Conservation (phyloP, 1,139 yeast species). For the Saccharomyces hybrid region DNA sequence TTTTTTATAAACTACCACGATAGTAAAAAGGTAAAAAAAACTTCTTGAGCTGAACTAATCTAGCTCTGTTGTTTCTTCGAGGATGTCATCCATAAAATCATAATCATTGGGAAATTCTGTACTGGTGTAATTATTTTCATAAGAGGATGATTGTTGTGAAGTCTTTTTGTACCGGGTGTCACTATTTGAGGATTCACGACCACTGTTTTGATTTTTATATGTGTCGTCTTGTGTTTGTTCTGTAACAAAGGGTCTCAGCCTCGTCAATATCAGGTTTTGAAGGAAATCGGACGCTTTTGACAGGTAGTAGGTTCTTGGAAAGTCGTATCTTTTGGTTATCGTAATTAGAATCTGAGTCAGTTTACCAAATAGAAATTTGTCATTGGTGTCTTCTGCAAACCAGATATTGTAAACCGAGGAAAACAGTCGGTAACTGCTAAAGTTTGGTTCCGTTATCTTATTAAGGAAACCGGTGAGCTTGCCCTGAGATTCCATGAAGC, state of each 20-base stretch:
- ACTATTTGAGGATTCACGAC: not conserved
- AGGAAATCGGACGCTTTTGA: not conserved
- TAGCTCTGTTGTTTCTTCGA: not conserved
- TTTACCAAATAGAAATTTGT: slow-evolving; percentile 8
- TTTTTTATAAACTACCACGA: not conserved
- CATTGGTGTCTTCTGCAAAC: slow-evolving; percentile 1
- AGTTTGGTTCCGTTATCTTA: slow-evolving; percentile 6
- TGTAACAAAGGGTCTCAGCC: not conserved
- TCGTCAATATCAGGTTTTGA: not conserved
- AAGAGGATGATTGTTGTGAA: not conserved
- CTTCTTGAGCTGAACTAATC: not conserved
- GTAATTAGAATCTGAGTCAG: slow-evolving; percentile 3
- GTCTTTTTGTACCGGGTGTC: not conserved
- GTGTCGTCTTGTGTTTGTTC: not conserved
- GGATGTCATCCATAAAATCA: not conserved
- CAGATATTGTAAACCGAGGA: not conserved
- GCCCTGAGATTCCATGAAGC: slow-evolving; percentile 9
- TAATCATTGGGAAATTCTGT: not conserved
- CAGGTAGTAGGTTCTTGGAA: slow-evolving; percentile 3
- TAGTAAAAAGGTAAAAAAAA: not conserved
- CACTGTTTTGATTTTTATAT: not conserved
- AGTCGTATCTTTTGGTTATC: not conserved
- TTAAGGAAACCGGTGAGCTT: slow-evolving; percentile 8
- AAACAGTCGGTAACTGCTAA: slow-evolving; percentile 5
- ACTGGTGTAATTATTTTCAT: not conserved